Base-by-base conservation (phyloP, 306 rosid species). In the Pterocarpus santalinus region DNA sequence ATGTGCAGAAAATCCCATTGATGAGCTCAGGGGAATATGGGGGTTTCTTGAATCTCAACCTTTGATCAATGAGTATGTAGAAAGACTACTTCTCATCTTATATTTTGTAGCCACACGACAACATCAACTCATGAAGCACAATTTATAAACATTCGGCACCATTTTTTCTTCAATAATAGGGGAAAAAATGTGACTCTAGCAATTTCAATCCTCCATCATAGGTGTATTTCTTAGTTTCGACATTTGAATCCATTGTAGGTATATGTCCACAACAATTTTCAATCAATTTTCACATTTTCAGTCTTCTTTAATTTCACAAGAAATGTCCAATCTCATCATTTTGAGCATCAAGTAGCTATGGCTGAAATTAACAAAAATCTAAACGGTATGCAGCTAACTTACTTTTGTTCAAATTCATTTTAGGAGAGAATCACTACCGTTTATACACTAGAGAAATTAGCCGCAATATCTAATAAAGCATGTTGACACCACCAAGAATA, bases 401-500 rank as follows among this genome's bases (percentile, higher is more conserved):
- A 49, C 38, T 67, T 53, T 13, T 16, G 63, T 38, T 36, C 36
- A 28, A 60, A 70, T 9, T 28, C 36, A 36, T 17, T 15, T 36
- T 51, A 35, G 55, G 46, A 57, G 60, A 30, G 28, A 56, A 57
- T 14, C 46, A 47, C 16, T 11, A 64, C 53, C 55, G 60, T 65
- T 70, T 28, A 58, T 69, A 57, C 39, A 79, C 76, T 13, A 39
- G 58, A 79, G 69, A 32, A 78, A 41, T 4, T 58, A 44, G 16
- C 73, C 30, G 47, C 52, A 58, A 83, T 57, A 80, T 66, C 16
- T 47, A 30, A 65, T 52, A 84, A 79, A 53, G 53, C 52, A 61
- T 35, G 47, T 34, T 10, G 72, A 28, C 56, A 43, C 62, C 33
- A 75, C 34, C 5, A 51, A 65, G 43, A 69, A 11, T 8, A 9